phyloP scores from a whole-genome alignment of 1,284 basidiomycete species.

The Microbotryomycetes sp. region DNA sequence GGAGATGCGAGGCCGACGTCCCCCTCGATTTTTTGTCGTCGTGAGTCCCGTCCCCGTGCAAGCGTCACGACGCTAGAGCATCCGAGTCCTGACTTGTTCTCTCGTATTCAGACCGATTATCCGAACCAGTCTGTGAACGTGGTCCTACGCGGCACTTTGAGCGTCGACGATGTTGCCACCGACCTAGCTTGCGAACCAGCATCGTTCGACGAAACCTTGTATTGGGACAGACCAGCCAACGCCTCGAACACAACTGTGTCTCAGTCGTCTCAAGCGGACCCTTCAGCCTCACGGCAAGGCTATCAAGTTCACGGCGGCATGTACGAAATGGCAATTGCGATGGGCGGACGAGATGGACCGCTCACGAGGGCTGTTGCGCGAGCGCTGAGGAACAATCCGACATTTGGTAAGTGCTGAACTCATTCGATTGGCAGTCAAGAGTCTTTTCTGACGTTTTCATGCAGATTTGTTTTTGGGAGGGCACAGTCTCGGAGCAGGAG shows the following conservation, averaged over 20 bases:
- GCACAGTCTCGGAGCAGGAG: slow-evolving; percentile 81
- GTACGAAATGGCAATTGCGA: slow-evolving; percentile 65
- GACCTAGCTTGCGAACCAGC: slow-evolving; percentile 41
- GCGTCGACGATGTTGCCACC: slow-evolving; percentile 39
- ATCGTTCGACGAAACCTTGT: slow-evolving; percentile 9
- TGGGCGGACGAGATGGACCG: slow-evolving; percentile 67
- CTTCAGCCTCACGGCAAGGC: neutral
- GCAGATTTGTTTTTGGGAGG: slow-evolving; percentile 49
- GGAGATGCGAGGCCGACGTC: slow-evolving; percentile 2
- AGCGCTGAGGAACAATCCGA: slow-evolving; percentile 60
- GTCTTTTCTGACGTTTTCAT: neutral
- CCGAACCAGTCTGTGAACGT: slow-evolving; percentile 35
- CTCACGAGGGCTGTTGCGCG: slow-evolving; percentile 66
- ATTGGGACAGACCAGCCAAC: slow-evolving; percentile 11
- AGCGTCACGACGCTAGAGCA: neutral
- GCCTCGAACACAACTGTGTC: neutral
- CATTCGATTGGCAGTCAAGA: neutral
- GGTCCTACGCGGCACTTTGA: slow-evolving; percentile 39
- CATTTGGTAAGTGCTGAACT: slow-evolving; percentile 55
- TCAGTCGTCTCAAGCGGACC: neutral
- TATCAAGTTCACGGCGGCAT: slow-evolving; percentile 69
- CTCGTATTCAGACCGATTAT: slow-evolving; percentile 33
- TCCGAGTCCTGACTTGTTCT: neutral
- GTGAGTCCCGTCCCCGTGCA: neutral
- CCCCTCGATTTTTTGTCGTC: slow-evolving; percentile 8